phyloP scores from a whole-genome alignment of 2,329 filamentous ascomycete genomes.

The Paecilomyces sp. region DNA sequence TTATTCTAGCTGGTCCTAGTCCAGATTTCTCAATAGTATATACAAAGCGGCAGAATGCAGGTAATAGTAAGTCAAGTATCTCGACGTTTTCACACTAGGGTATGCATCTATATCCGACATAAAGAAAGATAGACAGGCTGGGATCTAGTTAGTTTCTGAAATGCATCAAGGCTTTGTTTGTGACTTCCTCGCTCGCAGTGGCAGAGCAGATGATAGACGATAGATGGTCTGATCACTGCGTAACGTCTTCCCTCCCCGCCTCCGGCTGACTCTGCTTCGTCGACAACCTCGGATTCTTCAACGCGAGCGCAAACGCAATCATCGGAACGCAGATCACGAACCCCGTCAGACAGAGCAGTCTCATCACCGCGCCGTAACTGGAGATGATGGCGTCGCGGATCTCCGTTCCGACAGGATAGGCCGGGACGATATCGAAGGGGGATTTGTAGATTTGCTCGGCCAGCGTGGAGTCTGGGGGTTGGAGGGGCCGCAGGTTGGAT shows the following conservation, averaged over 20 bases:
- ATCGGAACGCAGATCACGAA: slow-evolving; percentile 42
- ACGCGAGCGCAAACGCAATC: slow-evolving; percentile 38
- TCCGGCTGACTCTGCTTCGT: slow-evolving; percentile 40
- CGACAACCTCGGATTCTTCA: slow-evolving; percentile 41
- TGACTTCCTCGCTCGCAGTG: too few species aligned
- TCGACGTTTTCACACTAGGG: too few species aligned
- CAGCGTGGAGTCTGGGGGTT: slow-evolving; percentile 24
- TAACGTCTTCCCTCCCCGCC: slow-evolving; percentile 11
- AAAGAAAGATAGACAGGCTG: too few species aligned
- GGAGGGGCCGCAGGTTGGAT: slow-evolving; percentile 17
- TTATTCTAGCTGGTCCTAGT: too few species aligned
- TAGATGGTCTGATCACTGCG: too few species aligned
- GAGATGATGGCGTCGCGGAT: slow-evolving; percentile 37
- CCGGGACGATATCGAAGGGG: slow-evolving; percentile 31
- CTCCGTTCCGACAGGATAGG: slow-evolving; percentile 38
- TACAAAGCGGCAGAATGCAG: too few species aligned
- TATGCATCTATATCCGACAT: too few species aligned
- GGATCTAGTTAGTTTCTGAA: too few species aligned
- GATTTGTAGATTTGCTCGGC: slow-evolving; percentile 35
- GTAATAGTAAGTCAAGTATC: too few species aligned
- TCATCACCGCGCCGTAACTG: slow-evolving; percentile 41
- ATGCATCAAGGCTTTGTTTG: too few species aligned
- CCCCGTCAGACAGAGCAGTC: slow-evolving; percentile 44
- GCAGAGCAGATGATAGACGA: too few species aligned
- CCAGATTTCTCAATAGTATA: too few species aligned